Base-by-base conservation (phyloP, 2,329 filamentous ascomycete genomes). In the Apiospora arundinis region DNA sequence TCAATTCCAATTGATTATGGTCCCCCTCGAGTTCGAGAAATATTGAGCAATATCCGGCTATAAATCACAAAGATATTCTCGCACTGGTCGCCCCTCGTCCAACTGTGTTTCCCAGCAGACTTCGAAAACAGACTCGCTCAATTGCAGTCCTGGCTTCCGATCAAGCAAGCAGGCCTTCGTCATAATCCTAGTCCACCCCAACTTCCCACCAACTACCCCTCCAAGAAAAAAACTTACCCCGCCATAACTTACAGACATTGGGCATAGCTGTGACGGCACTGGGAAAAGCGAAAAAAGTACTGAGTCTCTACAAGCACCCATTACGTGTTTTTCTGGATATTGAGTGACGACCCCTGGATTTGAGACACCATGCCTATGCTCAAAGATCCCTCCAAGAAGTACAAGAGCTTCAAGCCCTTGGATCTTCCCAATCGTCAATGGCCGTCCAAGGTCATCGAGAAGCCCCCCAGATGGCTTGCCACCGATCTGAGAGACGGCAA, bases 401-500 rank as follows among this genome's bases (percentile, higher is more conserved):
- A 95, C 86, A 91, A 88, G 82, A 84, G 85, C 69, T 95, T 94
- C 81, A 86, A 87, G 77, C 90, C 91, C 72, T 78, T 93, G 70
- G 83, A 92, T 78, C 85, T 94, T 52, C 89, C 91, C 40, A 86
- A 94, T 81, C 88, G 92, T 48, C 90, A 93, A 92, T 97, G 95
- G 95, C 95, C 95, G 14, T 89, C 88, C 80, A 95, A 93, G 85
- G 90, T 89, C 52, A 89, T 98, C 78, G 90, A 93, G 78, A 96
- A 95, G 84, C 89, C 95, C 68, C 95, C 95, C 46, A 89, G 95
- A 78, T 98, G 95, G 95, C 90, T 98, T 80, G 92, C 93, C 63
- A 97, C 94, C 52, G 93, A 96, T 81, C 85, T 97, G 77, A 88
- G 95, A 78, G 95, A 98, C 86, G 95, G 95, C 71, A 98, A 98